phyloP scores from a whole-genome alignment of 345 rosid genomes.

The Lepidium aucheri region DNA sequence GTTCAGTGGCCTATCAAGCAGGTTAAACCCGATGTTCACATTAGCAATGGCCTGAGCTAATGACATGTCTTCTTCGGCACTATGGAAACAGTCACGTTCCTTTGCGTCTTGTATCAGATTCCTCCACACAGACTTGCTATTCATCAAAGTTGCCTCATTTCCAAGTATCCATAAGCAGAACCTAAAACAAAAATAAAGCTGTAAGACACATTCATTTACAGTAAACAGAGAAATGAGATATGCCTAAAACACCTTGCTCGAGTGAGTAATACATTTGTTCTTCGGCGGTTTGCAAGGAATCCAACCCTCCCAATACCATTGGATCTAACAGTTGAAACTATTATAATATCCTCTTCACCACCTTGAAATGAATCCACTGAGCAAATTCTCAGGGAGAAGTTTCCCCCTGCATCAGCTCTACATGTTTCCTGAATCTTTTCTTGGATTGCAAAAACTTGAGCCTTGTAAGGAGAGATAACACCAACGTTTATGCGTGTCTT shows the following conservation, averaged over 20 bases:
- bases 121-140: slow-evolving; percentile 33
- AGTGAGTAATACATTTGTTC: slow-evolving; percentile 32
- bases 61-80: slow-evolving; percentile 27
- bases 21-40: slow-evolving; percentile 13
- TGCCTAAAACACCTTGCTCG: slow-evolving; percentile 29
- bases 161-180: slow-evolving; percentile 42
- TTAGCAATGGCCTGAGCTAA: slow-evolving; percentile 17
- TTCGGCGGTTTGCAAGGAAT: slow-evolving; percentile 23
- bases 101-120: slow-evolving; percentile 29
- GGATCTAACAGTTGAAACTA: slow-evolving; percentile 40
- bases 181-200: slow-evolving; percentile 6
- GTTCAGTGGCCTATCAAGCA: slow-evolving; percentile 6
- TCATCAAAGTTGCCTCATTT: slow-evolving; percentile 30
- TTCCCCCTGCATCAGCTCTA: slow-evolving; percentile 9
- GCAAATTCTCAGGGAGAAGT: slow-evolving; percentile 24
- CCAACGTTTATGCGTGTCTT: slow-evolving; percentile 25
- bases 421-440: slow-evolving; percentile 25
- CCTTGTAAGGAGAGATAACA: slow-evolving; percentile 40
- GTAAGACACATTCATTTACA: neutral
- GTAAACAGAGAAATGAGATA: neutral
- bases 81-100: slow-evolving; percentile 21
- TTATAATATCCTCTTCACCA: slow-evolving; percentile 40
- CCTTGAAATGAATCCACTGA: slow-evolving; percentile 51
- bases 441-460: slow-evolving; percentile 38
- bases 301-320: slow-evolving; percentile 30